Conservation (phyloP, 108 stramenopile species). For the Conticribra weissflogii region DNA sequence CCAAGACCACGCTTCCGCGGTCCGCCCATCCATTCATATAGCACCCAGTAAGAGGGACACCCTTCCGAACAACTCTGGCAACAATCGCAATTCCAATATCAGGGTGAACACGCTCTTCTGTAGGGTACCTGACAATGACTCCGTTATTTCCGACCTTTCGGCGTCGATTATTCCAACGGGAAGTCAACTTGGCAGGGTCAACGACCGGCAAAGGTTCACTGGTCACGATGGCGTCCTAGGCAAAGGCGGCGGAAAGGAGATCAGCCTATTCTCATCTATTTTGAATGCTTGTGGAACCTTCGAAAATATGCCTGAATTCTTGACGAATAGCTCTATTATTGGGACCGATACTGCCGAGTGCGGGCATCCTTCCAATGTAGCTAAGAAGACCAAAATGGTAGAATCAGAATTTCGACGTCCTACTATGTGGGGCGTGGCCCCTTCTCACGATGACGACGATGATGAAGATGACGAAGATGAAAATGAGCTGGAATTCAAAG, state of each 20-base stretch:
- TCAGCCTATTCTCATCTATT: background rate
- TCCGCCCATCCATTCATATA: background rate
- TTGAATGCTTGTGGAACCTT: conserved; percentile 16
- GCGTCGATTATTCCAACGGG: conserved; percentile 20
- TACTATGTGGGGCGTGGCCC: conserved; percentile 31
- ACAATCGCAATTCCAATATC: no score
- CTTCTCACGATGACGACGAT: conserved; percentile 7
- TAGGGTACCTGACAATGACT: conserved; percentile 21
- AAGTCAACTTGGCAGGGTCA: background rate
- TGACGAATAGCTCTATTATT: background rate
- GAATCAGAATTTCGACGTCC: background rate
- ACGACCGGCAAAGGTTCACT: background rate
- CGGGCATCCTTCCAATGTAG: background rate
- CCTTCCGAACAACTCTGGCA: background rate
- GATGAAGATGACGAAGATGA: background rate
- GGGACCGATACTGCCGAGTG: background rate
- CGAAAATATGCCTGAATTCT: conserved; percentile 2
- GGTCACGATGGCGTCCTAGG: background rate
- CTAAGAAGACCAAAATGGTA: background rate
- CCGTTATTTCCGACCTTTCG: conserved; percentile 30
- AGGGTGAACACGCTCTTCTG: conserved; percentile 38
- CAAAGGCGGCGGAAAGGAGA: background rate
- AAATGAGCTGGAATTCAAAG: no score
- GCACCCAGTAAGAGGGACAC: conserved; percentile 1
- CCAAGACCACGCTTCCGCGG: background rate